phyloP scores from a whole-genome alignment of 805 yeast species.

The Ogataea haglerorum region DNA sequence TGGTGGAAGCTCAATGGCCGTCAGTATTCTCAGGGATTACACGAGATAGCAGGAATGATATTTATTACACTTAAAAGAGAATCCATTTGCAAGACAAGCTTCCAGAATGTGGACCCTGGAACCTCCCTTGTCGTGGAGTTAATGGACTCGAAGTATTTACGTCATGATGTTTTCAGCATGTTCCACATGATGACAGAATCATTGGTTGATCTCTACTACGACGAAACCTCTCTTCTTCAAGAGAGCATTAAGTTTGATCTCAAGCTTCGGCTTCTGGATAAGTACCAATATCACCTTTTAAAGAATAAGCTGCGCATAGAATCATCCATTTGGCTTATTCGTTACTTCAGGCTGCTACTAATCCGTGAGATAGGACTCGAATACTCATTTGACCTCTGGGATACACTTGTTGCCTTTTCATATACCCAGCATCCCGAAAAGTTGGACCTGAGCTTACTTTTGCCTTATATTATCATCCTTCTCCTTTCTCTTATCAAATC shows the following conservation, averaged over 20 bases:
- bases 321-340: slow-evolving; percentile 52
- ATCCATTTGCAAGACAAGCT: slow-evolving; percentile 19
- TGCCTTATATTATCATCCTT: slow-evolving; percentile 41
- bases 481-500: slow-evolving; percentile 42
- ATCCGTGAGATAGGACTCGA: slow-evolving; percentile 45
- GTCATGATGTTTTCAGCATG: slow-evolving; percentile 42
- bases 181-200: slow-evolving; percentile 38
- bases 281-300: slow-evolving; percentile 43
- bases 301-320: slow-evolving; percentile 45
- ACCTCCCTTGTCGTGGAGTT: slow-evolving; percentile 33
- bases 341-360: slow-evolving; percentile 46
- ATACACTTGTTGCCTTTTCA: slow-evolving; percentile 39
- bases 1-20: slow-evolving; percentile 46
- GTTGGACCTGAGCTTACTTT: slow-evolving; percentile 31
- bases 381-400: slow-evolving; percentile 43
- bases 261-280: slow-evolving; percentile 48
- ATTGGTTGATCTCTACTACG: slow-evolving; percentile 35
- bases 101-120: slow-evolving; percentile 15
- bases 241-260: slow-evolving; percentile 48
- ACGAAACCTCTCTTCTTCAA: slow-evolving; percentile 40
- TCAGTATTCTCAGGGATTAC: slow-evolving; percentile 49
- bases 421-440: slow-evolving; percentile 14
- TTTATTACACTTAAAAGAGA: slow-evolving; percentile 41
- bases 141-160: slow-evolving; percentile 37
- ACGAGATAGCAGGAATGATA: slow-evolving; percentile 50